phyloP scores from a whole-genome alignment of 2,329 filamentous ascomycete genomes.

The Colletotrichum melonis region DNA sequence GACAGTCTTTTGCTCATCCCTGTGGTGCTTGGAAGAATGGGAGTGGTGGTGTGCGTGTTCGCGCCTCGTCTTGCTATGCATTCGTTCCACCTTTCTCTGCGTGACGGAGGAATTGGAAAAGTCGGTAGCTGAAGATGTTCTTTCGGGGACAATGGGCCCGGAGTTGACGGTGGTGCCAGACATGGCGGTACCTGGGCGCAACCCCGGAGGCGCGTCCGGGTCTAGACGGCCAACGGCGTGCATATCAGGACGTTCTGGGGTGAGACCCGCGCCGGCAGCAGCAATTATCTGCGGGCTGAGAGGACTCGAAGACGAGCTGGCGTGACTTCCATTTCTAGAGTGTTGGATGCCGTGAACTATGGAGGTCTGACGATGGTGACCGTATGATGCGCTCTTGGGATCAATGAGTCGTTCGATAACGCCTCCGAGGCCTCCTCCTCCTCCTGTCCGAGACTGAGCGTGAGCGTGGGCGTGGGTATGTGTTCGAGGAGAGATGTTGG shows the following conservation, averaged over 20 bases:
- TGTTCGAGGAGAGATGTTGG: conserved; percentile 47
- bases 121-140: conserved; percentile 60
- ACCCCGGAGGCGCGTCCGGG: conserved; percentile 50
- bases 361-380: conserved; percentile 94
- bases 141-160: conserved; percentile 52
- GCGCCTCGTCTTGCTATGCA: conserved; percentile 75
- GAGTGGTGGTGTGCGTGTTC: conserved; percentile 82
- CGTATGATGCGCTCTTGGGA: conserved; percentile 71
- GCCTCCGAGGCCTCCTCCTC: conserved; percentile 44
- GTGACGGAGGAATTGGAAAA: conserved; percentile 54
- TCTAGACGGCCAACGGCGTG: conserved; percentile 60
- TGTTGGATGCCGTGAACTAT: conserved; percentile 98
- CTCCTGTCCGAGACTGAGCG: conserved; percentile 51
- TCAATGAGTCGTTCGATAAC: conserved; percentile 66
- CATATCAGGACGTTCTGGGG: conserved; percentile 63
- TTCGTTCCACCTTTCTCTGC: conserved; percentile 68
- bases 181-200: conserved; percentile 60
- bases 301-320: conserved; percentile 83
- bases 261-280: conserved; percentile 67
- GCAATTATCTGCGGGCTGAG: conserved; percentile 89
- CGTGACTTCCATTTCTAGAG: conserved; percentile 87
- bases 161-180: conserved; percentile 54
- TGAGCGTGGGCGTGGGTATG: conserved; percentile 47
- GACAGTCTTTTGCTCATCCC: conserved; percentile 89
- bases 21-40: conserved; percentile 76